Evolutionary conservation across 495 filamentous ascomycete genomes (phyloP).

Genomic region (Penicillium salamii): DNA sequence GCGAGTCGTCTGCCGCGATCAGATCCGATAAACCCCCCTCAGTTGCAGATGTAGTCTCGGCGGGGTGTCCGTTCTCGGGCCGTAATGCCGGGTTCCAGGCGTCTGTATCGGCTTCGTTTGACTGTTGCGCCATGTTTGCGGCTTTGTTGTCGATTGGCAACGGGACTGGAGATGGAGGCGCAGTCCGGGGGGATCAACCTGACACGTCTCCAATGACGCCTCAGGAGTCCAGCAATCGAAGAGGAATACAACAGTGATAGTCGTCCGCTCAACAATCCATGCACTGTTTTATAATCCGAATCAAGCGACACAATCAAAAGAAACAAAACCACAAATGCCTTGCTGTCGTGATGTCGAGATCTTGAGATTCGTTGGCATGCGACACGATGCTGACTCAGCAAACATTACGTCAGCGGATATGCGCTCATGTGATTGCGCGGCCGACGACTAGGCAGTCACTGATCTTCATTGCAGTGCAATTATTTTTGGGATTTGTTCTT

Average conservation of each 20-base stretch:
- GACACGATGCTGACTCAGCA: too few species aligned
- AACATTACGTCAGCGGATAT: constrained; percentile 5
- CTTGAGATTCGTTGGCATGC: too few species aligned
- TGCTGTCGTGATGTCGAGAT: constrained; percentile 1
- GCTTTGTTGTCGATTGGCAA: constrained; percentile 9
- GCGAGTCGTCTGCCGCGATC: constrained; percentile 13
- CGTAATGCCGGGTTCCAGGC: constrained; percentile 45
- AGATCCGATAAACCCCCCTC: constrained; percentile 8
- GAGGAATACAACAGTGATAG: constrained; percentile 1
- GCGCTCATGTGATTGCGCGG: constrained; percentile 9
- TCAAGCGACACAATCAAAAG: too few species aligned
- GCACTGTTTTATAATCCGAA: too few species aligned
- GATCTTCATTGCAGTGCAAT: not conserved
- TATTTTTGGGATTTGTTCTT: not conserved
- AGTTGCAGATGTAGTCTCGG: constrained; percentile 7
- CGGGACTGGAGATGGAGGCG: constrained; percentile 8
- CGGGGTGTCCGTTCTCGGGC: constrained; percentile 22
- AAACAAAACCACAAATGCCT: constrained; percentile 8
- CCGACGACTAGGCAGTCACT: constrained; percentile 12
- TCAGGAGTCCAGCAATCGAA: constrained; percentile 27
- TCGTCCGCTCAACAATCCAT: constrained; percentile 20
- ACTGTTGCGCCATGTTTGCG: constrained; percentile 18
- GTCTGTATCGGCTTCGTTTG: constrained; percentile 17
- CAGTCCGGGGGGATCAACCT: constrained; percentile 19
- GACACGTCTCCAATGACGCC: constrained; percentile 32